Evolutionary conservation across 352 stramenopile genomes (phyloP).

Genomic region (Globisporangium paroecandrum): DNA sequence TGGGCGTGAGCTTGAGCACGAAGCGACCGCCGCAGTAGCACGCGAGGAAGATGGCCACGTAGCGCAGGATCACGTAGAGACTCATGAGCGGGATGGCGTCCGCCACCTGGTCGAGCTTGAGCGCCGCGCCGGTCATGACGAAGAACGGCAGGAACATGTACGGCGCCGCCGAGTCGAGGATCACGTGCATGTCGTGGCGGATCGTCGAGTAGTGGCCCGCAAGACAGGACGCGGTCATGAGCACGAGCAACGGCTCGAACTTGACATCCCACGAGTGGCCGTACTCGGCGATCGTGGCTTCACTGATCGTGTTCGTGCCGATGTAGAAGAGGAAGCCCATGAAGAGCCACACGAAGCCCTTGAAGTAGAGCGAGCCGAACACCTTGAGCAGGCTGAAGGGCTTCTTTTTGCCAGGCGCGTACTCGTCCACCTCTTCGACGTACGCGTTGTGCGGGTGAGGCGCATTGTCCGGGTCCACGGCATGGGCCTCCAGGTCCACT

Average conservation of each 20-base stretch:
- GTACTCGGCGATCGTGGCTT: constrained; percentile 38
- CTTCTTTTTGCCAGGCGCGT: background rate
- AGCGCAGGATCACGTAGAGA: constrained; percentile 55
- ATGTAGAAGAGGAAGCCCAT: constrained; percentile 65
- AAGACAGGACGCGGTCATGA: constrained; percentile 64
- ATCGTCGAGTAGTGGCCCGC: constrained; percentile 59
- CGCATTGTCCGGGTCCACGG: constrained; percentile 25
- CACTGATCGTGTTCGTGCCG: constrained; percentile 38
- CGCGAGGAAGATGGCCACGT: constrained; percentile 55
- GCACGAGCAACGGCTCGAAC: constrained; percentile 64
- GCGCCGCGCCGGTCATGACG: constrained; percentile 67
- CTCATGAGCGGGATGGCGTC: constrained; percentile 63
- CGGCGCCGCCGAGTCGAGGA: constrained; percentile 57
- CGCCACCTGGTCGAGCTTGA: constrained; percentile 65
- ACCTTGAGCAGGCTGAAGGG: constrained; percentile 1
- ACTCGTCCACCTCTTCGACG: constrained; percentile 32
- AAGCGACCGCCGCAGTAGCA: constrained; percentile 61
- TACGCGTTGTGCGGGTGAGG: constrained; percentile 59
- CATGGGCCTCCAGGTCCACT: constrained; percentile 25
- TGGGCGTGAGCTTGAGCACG: constrained; percentile 49
- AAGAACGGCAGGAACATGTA: constrained; percentile 80
- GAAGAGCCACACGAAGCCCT: constrained; percentile 66
- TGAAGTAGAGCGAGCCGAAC: constrained; percentile 44
- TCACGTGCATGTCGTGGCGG: constrained; percentile 76
- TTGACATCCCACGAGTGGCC: constrained; percentile 66